These are phyloP conservation scores for Colletotrichum sp. DNA, from an alignment of 2,329 filamentous ascomycete species.

Conservation along the genomic window DNA sequence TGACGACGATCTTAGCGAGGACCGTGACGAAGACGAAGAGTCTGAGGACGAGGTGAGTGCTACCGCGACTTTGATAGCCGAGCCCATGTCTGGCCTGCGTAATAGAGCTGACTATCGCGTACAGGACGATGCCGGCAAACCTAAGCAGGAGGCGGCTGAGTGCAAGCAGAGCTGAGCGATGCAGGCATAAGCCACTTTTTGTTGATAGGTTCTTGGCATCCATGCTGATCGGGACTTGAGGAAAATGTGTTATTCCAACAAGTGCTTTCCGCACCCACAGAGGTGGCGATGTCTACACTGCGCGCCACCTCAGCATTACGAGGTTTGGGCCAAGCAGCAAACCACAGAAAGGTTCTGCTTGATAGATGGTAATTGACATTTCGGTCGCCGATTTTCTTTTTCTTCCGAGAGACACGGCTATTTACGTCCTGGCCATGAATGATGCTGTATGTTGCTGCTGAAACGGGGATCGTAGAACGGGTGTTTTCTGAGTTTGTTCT, in stretches of 20 bases:
- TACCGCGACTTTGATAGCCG: not conserved
- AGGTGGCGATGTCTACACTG: not conserved
- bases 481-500: not conserved
- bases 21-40: slow-evolving; percentile 82
- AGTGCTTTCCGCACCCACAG: not conserved
- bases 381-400: not conserved
- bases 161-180: slow-evolving; percentile 87
- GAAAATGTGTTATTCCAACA: not conserved
- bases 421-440: slow-evolving; percentile 14
- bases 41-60: slow-evolving; percentile 76
- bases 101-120: slow-evolving; percentile 18
- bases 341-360: not conserved
- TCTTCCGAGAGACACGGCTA: slow-evolving; percentile 1
- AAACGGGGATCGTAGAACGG: slow-evolving; percentile 8
- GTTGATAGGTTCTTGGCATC: slow-evolving; percentile 6
- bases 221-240: not conserved
- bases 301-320: not conserved
- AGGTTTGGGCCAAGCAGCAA: not conserved
- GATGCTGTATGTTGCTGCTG: slow-evolving; percentile 17
- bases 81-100: not conserved
- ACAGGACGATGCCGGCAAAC: slow-evolving; percentile 86
- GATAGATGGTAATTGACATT: slow-evolving; percentile 23
- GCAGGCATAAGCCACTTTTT: slow-evolving; percentile 38
- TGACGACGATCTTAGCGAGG: slow-evolving; percentile 83
- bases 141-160: slow-evolving; percentile 92